Evolutionary conservation across 805 yeast genomes (phyloP).

Genomic region (Kodamaea sagamina): DNA sequence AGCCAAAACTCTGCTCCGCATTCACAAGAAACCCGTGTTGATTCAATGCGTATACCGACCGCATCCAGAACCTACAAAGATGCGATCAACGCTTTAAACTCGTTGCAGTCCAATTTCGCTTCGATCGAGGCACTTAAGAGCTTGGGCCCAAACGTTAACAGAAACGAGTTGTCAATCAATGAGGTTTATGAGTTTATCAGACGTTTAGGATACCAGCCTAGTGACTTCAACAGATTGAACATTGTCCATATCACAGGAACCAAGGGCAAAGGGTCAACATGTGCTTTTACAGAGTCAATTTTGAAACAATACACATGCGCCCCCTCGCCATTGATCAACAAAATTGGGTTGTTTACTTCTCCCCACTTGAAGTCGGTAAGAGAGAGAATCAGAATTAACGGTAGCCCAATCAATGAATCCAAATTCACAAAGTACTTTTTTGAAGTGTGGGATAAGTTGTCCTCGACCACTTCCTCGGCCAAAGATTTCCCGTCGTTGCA

Average conservation of each 20-base stretch:
- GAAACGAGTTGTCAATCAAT: conserved; percentile 66
- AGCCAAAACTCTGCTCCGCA: conserved; percentile 3
- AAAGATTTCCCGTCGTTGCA: conserved; percentile 61
- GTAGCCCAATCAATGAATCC: conserved; percentile 77
- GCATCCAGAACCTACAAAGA: conserved; percentile 46
- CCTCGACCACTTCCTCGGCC: conserved; percentile 55
- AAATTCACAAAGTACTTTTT: conserved; percentile 87
- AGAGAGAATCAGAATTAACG: conserved; percentile 87
- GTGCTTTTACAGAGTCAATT: conserved; percentile 89
- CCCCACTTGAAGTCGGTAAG: conserved; percentile 94
- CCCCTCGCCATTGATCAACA: conserved; percentile 24
- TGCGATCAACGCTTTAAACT: conserved; percentile 82
- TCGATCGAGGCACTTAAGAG: conserved; percentile 79
- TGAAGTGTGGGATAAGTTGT: conserved; percentile 87
- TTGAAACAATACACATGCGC: conserved; percentile 54
- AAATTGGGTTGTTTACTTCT: conserved; percentile 91
- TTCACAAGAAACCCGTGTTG: conserved; percentile 4
- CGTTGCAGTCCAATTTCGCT: conserved; percentile 88
- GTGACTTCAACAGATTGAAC: conserved; percentile 72
- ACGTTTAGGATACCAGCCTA: conserved; percentile 46
- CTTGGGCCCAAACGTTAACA: conserved; percentile 59
- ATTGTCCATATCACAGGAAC: conserved; percentile 95
- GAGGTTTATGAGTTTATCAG: conserved; percentile 64
- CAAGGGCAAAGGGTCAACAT: conserved; percentile 97
- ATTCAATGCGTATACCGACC: conserved; percentile 11